Conservation (phyloP, 163 green algal species). For the Scenedesmus sp. region DNA sequence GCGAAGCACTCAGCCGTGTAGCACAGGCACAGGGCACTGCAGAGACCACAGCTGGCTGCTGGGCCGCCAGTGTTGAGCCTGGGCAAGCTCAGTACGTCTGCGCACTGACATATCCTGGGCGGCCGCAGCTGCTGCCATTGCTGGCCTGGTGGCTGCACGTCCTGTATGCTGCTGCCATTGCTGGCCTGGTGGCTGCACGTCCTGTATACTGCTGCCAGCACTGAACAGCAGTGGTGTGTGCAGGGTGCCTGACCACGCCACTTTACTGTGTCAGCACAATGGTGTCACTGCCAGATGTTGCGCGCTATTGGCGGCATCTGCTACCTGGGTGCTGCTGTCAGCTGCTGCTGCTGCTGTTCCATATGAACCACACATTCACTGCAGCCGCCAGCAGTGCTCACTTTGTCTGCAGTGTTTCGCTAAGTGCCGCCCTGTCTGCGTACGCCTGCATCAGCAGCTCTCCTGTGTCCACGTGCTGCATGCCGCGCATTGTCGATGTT, state of each 20-base stretch:
- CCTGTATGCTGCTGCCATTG: neutral
- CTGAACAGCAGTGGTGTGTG: no score
- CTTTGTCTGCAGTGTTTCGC: constrained; percentile 94
- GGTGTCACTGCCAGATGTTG: neutral
- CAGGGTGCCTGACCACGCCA: no score
- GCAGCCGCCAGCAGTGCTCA: constrained; percentile 52
- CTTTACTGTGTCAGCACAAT: no score
- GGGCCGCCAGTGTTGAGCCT: no score
- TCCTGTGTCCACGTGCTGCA: constrained; percentile 96
- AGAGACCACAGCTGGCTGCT: neutral
- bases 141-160: no score
- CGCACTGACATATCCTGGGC: neutral
- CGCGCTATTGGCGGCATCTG: neutral
- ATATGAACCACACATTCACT: no score
- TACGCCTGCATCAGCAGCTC: constrained; percentile 99
- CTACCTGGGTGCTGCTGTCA: neutral
- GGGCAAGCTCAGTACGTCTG: neutral
- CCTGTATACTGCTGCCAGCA: neutral
- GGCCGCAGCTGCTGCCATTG: neutral
- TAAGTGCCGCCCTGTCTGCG: constrained; percentile 88
- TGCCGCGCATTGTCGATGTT: neutral
- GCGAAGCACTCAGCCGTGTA: neutral
- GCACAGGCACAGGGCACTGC: neutral
- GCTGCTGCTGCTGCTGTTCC: neutral
- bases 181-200: neutral